phyloP scores from a whole-genome alignment of 495 filamentous ascomycete species.

The Penicillium silybi region DNA sequence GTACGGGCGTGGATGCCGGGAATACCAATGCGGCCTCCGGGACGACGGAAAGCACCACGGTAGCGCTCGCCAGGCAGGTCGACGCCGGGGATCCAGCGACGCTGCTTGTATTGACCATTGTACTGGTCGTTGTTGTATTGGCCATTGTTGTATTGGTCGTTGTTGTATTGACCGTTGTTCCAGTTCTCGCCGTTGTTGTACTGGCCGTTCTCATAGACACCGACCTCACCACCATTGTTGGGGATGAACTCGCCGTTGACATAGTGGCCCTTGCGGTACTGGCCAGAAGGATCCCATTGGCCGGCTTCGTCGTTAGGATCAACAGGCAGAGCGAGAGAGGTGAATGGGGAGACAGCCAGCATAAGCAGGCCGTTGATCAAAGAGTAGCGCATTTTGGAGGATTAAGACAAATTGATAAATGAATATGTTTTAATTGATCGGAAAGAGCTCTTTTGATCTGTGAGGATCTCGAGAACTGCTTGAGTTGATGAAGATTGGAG shows the following conservation, averaged over 20 bases:
- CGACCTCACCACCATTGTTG: slow-evolving; percentile 7
- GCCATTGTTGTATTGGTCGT: slow-evolving; percentile 13
- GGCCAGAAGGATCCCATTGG: slow-evolving; percentile 21
- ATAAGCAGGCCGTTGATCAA: slow-evolving; percentile 23
- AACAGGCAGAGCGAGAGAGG: slow-evolving; percentile 22
- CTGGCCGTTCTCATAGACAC: slow-evolving; percentile 9
- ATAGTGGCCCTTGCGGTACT: slow-evolving; percentile 24
- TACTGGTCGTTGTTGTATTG: slow-evolving; percentile 12
- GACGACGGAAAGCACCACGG: neutral
- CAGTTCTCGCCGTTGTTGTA: slow-evolving; percentile 9
- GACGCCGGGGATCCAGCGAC: slow-evolving; percentile 1
- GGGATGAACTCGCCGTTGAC: slow-evolving; percentile 16
- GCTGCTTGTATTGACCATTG: slow-evolving; percentile 13
- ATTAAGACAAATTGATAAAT: neutral
- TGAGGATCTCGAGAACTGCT: slow-evolving; percentile 9
- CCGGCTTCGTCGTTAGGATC: slow-evolving; percentile 22
- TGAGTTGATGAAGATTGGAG: slow-evolving; percentile 12
- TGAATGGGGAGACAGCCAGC: slow-evolving; percentile 21
- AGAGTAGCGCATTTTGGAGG: slow-evolving; percentile 22
- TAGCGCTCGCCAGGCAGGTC: slow-evolving; percentile 1
- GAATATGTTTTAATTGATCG: neutral
- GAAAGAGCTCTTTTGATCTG: neutral
- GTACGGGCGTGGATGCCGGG: slow-evolving; percentile 12
- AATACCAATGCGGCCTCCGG: neutral
- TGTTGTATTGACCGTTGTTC: slow-evolving; percentile 14